Percentiles rank a stretch among this genome's conserved stretches.
Conservation (phyloP, 306 rosid species). For the Oxytropis ochrocephala region DNA sequence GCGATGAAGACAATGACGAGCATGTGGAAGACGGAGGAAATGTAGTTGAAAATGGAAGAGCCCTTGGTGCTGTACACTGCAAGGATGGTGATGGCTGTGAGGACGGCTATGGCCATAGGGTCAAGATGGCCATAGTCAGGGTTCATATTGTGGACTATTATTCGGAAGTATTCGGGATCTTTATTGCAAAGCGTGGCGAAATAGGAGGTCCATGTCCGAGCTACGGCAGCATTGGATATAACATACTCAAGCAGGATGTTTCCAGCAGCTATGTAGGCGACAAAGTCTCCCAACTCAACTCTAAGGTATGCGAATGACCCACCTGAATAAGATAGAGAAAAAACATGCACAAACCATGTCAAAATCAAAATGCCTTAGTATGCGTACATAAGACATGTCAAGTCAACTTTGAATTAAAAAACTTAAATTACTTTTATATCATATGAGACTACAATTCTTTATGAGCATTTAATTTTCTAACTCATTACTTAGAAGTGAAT, state of each 20-base stretch:
- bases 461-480: too few relatives aligned
- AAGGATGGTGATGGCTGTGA: slow-evolving; percentile 31
- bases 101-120: slow-evolving; percentile 54
- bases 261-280: slow-evolving; percentile 73
- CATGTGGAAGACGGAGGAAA: slow-evolving; percentile 61
- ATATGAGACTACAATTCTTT: too few relatives aligned
- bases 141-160: slow-evolving; percentile 21
- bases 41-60: slow-evolving; percentile 72
- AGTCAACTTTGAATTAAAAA: too few relatives aligned
- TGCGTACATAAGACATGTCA: too few relatives aligned
- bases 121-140: slow-evolving; percentile 44
- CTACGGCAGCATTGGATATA: slow-evolving; percentile 52
- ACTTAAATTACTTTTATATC: too few relatives aligned
- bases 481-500: too few relatives aligned
- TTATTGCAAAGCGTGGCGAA: slow-evolving; percentile 66
- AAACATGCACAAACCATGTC: too few relatives aligned
- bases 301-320: slow-evolving; percentile 84
- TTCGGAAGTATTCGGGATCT: slow-evolving; percentile 45
- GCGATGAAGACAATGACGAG: slow-evolving; percentile 56
- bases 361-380: too few relatives aligned
- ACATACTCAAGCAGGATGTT: slow-evolving; percentile 71
- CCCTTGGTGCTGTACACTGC: slow-evolving; percentile 75
- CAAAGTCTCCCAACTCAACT: slow-evolving; percentile 72
- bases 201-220: slow-evolving; percentile 81
- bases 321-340: slow-evolving; percentile 24